phyloP scores from a whole-genome alignment of 1,139 yeast genomes.

The Yamadazyma membranifaciens region DNA sequence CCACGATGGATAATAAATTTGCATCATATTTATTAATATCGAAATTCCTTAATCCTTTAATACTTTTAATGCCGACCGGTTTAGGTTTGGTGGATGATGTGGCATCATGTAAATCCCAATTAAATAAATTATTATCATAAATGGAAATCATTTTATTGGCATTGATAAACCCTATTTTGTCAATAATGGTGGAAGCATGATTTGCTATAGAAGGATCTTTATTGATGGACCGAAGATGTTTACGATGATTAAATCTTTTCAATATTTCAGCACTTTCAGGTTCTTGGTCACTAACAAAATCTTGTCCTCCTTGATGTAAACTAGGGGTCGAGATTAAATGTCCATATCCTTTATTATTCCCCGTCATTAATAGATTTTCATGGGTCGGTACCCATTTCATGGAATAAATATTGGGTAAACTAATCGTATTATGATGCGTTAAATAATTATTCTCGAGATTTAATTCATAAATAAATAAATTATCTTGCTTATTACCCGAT shows the following conservation, averaged over 20 bases:
- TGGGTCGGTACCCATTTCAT: slow-evolving; percentile 59
- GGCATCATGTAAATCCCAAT: slow-evolving; percentile 65
- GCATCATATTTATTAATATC: slow-evolving; percentile 45
- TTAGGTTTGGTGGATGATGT: slow-evolving; percentile 34
- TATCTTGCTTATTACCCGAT: slow-evolving; percentile 52
- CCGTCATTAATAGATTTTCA: slow-evolving; percentile 51
- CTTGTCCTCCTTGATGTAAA: not conserved
- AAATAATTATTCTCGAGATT: slow-evolving; percentile 42
- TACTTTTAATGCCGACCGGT: slow-evolving; percentile 53
- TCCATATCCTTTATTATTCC: slow-evolving; percentile 68
- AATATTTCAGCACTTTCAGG: slow-evolving; percentile 64
- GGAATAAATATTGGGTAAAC: slow-evolving; percentile 65
- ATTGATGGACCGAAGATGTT: slow-evolving; percentile 44
- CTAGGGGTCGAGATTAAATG: slow-evolving; percentile 66
- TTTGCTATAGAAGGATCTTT: slow-evolving; percentile 19
- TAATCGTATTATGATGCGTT: slow-evolving; percentile 72
- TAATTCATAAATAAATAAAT: slow-evolving; percentile 65
- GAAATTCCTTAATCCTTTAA: slow-evolving; percentile 51
- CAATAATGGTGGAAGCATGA: slow-evolving; percentile 23
- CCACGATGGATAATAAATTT: slow-evolving; percentile 54
- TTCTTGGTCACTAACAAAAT: slow-evolving; percentile 23
- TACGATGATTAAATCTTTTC: slow-evolving; percentile 71
- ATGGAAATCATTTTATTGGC: slow-evolving; percentile 44
- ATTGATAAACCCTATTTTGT: slow-evolving; percentile 26
- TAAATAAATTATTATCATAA: slow-evolving; percentile 62